Evolutionary conservation across 331 rosid species (phyloP).

Genomic region (Malus hybrid): DNA sequence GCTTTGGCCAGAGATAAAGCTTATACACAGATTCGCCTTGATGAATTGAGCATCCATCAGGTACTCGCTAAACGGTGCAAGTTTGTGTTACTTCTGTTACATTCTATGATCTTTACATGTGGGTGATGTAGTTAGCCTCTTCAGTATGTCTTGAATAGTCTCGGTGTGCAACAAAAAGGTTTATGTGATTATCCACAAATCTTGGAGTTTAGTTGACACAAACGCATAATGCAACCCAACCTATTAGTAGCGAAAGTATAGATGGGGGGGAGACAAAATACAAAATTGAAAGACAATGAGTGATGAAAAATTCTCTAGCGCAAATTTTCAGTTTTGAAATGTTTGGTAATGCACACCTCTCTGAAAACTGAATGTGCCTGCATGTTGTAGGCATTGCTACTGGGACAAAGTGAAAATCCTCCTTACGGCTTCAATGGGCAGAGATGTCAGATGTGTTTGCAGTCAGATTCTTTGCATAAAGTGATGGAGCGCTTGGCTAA

Average conservation of each 20-base stretch:
- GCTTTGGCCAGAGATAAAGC: conserved; percentile 93
- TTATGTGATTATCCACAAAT: too few relatives aligned
- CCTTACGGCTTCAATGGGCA: conserved; percentile 49
- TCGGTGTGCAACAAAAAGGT: too few relatives aligned
- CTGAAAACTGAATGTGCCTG: not conserved
- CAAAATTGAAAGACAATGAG: not conserved
- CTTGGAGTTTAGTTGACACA: not conserved
- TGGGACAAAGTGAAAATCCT: conserved; percentile 58
- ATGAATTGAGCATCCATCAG: conserved; percentile 85
- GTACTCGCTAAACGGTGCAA: conserved; percentile 21
- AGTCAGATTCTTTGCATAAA: conserved; percentile 86
- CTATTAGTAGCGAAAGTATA: not conserved
- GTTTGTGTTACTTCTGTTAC: not conserved
- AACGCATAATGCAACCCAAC: not conserved
- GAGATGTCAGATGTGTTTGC: conserved; percentile 93
- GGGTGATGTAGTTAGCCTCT: not conserved
- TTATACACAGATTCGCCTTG: conserved; percentile 71
- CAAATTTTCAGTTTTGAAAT: not conserved
- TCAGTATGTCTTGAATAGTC: too few relatives aligned
- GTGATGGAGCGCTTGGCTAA: conserved; percentile 89
- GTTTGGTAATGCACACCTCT: not conserved
- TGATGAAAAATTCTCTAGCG: not conserved
- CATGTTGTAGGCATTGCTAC: conserved; percentile 65
- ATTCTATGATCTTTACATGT: not conserved
- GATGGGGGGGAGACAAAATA: not conserved